Base-by-base conservation (phyloP, 805 yeast genomes). In the Yarrowia sp. region DNA sequence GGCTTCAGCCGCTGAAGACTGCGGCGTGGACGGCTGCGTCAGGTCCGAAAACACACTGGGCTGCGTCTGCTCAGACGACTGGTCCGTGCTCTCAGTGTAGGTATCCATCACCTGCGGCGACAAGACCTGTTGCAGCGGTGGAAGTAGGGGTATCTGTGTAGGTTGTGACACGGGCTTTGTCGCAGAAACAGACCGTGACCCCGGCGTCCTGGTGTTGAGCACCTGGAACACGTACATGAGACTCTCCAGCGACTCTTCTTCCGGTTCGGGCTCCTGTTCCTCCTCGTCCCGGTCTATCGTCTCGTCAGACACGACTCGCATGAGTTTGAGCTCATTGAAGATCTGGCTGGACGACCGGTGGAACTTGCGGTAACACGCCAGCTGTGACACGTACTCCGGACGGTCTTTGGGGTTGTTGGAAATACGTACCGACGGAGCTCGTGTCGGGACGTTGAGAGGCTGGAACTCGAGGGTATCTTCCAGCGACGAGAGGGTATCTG, bases 351-450 rank as follows among this genome's bases (percentile, higher is more conserved):
- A 33, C 30, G 41, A 51, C 14, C 58, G 58, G 41, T 51, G 58
- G 41, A 51, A 51, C 58, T 51, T 51, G 40, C 58, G 58, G 58
- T 51, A 51, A 17, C 58, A 51, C 6, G 58, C 40, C 41, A 51
- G 58, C 43, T 51, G 58, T 21, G 41, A 33, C 30, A 35, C 41
- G 11, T 33, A 33, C 58, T 51, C 58, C 2, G 54, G 54, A 3
- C 54, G 26, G 38, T 48, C 58, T 35, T 51, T 35, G 41, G 58
- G 58, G 30, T 33, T 22, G 58, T 21, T n/a, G 14, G 41, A 51
- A 22, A 51, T 51, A 10, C n/a, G 58, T 5, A 30, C 38, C 8
- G 38, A 30, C n/a, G 52, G 17, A 30, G 17, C 28, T 3, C 54
- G 16, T 7, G 36, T 12, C n/a, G 49, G 49, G 4, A 41, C 17